Conservation (phyloP, 2,329 filamentous ascomycete genomes). For the Sporothrix dimorphospora region DNA sequence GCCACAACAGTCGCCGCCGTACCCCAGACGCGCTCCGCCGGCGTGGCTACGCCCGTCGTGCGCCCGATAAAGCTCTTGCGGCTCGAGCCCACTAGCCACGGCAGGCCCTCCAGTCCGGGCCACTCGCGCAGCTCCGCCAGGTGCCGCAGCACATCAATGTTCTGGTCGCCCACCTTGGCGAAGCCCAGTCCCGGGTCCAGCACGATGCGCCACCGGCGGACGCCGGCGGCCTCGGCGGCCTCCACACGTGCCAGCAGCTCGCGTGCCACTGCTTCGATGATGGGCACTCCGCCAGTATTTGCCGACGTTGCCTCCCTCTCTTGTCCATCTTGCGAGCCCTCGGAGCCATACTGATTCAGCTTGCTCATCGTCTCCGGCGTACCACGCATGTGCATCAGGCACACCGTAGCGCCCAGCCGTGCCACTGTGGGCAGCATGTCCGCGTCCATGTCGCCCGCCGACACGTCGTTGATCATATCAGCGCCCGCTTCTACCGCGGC, state of each 20-base stretch:
- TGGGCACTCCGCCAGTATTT: conserved; percentile 44
- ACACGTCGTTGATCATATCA: conserved; percentile 94
- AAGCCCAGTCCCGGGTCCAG: conserved; percentile 95
- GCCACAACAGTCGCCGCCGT: conserved; percentile 88
- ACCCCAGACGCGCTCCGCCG: conserved; percentile 75
- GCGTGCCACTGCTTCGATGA: conserved; percentile 65
- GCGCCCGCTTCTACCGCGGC: conserved; percentile 77
- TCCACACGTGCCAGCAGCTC: conserved; percentile 73
- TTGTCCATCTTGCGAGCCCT: not conserved
- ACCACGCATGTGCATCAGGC: conserved; percentile 92
- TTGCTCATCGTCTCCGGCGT: conserved; percentile 79
- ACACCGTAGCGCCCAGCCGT: conserved; percentile 74
- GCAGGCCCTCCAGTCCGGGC: conserved; percentile 68
- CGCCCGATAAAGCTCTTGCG: conserved; percentile 87
- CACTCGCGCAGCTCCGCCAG: conserved; percentile 66
- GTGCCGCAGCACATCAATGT: conserved; percentile 74
- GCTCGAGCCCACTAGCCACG: conserved; percentile 88
- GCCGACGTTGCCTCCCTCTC: not conserved
- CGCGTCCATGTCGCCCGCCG: conserved; percentile 75
- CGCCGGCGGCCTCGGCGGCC: conserved; percentile 77
- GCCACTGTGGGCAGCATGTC: conserved; percentile 84
- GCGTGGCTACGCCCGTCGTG: conserved; percentile 73
- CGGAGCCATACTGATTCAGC: conserved; percentile 61
- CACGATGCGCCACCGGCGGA: conserved; percentile 91
- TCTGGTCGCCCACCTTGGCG: conserved; percentile 80